Percentiles rank a stretch among this genome's conserved stretches.
phyloP scores from a whole-genome alignment of 1,139 yeast genomes.

The Wickerhamiella pararugosa region DNA sequence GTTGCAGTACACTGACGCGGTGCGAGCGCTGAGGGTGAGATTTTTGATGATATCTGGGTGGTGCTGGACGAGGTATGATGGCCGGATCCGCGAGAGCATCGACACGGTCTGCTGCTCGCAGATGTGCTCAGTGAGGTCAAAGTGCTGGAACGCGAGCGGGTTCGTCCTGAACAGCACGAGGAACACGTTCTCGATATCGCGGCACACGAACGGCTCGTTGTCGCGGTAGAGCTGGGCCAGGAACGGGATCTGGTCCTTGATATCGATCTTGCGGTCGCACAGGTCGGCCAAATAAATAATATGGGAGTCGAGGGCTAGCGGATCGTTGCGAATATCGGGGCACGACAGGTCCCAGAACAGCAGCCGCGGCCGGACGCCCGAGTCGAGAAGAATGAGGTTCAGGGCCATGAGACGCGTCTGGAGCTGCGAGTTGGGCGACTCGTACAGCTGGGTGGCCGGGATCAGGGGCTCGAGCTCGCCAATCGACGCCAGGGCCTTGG shows the following conservation, averaged over 20 bases:
- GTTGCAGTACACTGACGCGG: constrained; percentile 11
- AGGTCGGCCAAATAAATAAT: constrained; percentile 3
- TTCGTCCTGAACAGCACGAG: constrained; percentile 4
- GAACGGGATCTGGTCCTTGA: neutral
- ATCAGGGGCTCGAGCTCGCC: neutral
- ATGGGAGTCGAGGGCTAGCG: constrained; percentile 1
- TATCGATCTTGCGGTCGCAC: neutral
- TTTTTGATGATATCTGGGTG: constrained; percentile 8
- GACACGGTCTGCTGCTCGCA: constrained; percentile 3
- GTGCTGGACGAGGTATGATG: constrained; percentile 9
- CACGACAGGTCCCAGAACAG: constrained; percentile 3
- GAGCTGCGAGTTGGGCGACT: constrained; percentile 9
- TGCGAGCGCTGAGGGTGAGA: constrained; percentile 5
- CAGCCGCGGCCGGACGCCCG: neutral
- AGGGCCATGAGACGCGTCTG: constrained; percentile 13
- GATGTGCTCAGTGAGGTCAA: constrained; percentile 11
- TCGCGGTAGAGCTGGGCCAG: constrained; percentile 1
- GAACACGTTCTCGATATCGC: constrained; percentile 3
- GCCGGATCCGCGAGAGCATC: constrained; percentile 13
- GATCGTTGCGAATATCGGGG: constrained; percentile 2
- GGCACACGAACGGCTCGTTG: constrained; percentile 2
- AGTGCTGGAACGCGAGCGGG: constrained; percentile 9
- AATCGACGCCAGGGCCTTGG: constrained; percentile 5
- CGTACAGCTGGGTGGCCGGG: constrained; percentile 12
- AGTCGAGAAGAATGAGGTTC: constrained; percentile 7